phyloP scores from a whole-genome alignment of 805 yeast genomes.

The Wickerhamomyces ciferrii region DNA sequence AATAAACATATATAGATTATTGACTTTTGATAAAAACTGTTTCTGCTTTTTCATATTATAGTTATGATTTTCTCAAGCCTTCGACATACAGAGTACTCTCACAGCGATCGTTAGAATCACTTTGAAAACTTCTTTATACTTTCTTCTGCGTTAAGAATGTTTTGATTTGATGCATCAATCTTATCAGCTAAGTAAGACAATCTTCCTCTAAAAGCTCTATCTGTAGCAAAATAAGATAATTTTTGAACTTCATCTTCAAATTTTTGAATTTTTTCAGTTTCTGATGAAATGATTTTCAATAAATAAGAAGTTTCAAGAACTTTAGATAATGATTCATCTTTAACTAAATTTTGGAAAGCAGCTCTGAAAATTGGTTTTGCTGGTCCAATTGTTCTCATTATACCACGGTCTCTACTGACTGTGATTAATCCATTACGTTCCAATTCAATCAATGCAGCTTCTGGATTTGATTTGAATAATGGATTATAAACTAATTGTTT shows the following conservation, averaged over 20 bases:
- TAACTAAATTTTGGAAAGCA: conserved; percentile 65
- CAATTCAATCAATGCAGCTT: conserved; percentile 55
- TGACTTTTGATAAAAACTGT: too few relatives aligned
- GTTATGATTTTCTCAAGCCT: too few relatives aligned
- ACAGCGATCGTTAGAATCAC: too few relatives aligned
- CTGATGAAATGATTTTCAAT: conserved; percentile 47
- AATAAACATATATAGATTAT: too few relatives aligned
- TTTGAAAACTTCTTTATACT: conserved; percentile 29
- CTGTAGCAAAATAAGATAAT: conserved; percentile 44
- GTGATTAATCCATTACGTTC: conserved; percentile 77
- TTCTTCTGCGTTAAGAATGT: conserved; percentile 42
- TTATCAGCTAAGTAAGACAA: conserved; percentile 62
- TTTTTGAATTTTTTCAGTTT: conserved; percentile 53
- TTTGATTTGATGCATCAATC: conserved; percentile 54
- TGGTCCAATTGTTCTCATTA: conserved; percentile 57
- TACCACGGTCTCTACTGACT: conserved; percentile 72
- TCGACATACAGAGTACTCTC: too few relatives aligned
- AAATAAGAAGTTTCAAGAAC: conserved; percentile 62
- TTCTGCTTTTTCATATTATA: too few relatives aligned
- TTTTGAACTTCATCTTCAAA: conserved; percentile 70
- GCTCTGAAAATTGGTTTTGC: conserved; percentile 83
- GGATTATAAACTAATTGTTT: conserved; percentile 52
- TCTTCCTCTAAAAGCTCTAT: conserved; percentile 54
- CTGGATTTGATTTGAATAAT: conserved; percentile 52
- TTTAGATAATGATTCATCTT: conserved; percentile 50